phyloP scores from a whole-genome alignment of 1,284 basidiomycete genomes.

The Tilletia setariae region DNA sequence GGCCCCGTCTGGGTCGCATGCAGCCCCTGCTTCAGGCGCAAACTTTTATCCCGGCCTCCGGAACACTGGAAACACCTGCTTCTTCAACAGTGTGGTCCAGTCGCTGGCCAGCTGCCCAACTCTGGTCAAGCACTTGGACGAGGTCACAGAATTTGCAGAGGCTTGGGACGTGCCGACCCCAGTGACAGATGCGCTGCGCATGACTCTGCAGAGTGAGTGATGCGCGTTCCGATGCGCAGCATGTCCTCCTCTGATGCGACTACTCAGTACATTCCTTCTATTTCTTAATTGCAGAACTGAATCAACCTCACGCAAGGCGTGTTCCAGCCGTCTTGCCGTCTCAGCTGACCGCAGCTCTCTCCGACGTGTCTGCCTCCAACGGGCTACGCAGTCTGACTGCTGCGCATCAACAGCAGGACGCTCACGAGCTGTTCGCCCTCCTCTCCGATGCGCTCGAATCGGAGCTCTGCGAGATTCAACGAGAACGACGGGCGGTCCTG shows the following conservation, averaged over 20 bases:
- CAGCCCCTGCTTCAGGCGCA: neutral
- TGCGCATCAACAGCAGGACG: slow-evolving; percentile 53
- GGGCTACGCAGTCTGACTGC: slow-evolving; percentile 42
- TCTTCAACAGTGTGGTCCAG: slow-evolving; percentile 51
- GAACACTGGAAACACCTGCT: slow-evolving; percentile 52
- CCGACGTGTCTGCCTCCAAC: slow-evolving; percentile 29
- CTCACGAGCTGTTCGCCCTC: slow-evolving; percentile 50
- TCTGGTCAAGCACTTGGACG: slow-evolving; percentile 31
- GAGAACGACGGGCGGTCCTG: neutral
- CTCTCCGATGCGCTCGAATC: slow-evolving; percentile 44
- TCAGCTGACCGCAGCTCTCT: slow-evolving; percentile 36
- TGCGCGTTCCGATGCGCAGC: neutral
- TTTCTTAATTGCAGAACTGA: slow-evolving; percentile 23
- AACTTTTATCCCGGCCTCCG: slow-evolving; percentile 35
- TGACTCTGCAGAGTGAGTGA: slow-evolving; percentile 29
- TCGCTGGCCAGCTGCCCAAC: slow-evolving; percentile 35
- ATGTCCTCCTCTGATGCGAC: neutral
- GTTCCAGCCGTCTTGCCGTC: slow-evolving; percentile 30
- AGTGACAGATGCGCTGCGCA: slow-evolving; percentile 44
- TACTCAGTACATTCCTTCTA: neutral
- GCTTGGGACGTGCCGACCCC: slow-evolving; percentile 46
- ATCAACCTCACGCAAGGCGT: slow-evolving; percentile 21
- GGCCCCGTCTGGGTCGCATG: neutral
- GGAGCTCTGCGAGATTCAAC: slow-evolving; percentile 33
- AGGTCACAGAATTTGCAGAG: slow-evolving; percentile 33